phyloP scores from a whole-genome alignment of 495 filamentous ascomycete genomes.

The Aspergillus conjunctus region DNA sequence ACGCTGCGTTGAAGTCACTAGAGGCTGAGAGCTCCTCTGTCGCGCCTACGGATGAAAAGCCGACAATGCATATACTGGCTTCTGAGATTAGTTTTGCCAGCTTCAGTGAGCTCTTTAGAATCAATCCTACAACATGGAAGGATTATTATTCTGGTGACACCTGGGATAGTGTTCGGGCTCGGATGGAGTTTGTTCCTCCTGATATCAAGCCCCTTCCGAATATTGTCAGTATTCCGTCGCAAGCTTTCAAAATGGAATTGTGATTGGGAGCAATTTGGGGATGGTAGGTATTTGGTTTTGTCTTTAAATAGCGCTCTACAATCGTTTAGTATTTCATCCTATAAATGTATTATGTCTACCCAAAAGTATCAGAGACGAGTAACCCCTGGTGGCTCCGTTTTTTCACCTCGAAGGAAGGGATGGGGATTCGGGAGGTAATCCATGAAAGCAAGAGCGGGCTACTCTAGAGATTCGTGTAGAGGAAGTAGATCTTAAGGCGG shows the following conservation, averaged over 20 bases:
- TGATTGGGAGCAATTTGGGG: background rate
- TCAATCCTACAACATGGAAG: slow-evolving; percentile 1
- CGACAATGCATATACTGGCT: background rate
- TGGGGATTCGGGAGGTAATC: too few relatives aligned
- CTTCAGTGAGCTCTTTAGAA: slow-evolving; percentile 1
- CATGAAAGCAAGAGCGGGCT: too few relatives aligned
- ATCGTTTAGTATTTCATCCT: too few relatives aligned
- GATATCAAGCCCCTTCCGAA: slow-evolving; percentile 14
- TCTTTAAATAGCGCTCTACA: too few relatives aligned
- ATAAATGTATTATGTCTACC: too few relatives aligned
- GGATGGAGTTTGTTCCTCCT: slow-evolving; percentile 10
- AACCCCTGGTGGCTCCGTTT: too few relatives aligned
- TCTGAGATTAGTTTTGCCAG: slow-evolving; percentile 5
- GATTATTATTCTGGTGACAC: slow-evolving; percentile 1
- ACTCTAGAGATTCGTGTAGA: too few relatives aligned
- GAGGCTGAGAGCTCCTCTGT: background rate
- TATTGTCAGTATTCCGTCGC: slow-evolving; percentile 3
- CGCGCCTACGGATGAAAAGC: background rate
- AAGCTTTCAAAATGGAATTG: background rate
- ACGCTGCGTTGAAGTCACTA: slow-evolving; percentile 6
- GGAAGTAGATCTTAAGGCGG: too few relatives aligned
- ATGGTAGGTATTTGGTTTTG: too few relatives aligned
- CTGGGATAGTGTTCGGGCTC: slow-evolving; percentile 9
- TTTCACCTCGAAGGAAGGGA: too few relatives aligned
- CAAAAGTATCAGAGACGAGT: too few relatives aligned